Evolutionary conservation across 2,329 filamentous ascomycete genomes (phyloP), one percentile per base, ranked within the genome.

Genomic region (Trichophyton simii): DNA sequence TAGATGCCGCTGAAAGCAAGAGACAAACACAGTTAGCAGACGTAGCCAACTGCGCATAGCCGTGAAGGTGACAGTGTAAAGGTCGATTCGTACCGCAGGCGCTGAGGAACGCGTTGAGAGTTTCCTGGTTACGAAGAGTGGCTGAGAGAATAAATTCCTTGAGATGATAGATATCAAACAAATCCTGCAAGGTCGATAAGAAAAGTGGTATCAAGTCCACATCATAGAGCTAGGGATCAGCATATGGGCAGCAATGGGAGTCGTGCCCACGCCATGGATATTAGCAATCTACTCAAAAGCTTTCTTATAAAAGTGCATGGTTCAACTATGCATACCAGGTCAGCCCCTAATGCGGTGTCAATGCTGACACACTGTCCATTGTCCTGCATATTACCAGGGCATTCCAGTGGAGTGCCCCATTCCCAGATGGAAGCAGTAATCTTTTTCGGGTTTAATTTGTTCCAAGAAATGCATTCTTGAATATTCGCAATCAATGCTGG

Each of bases 51-150:
- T 31, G 31, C 20, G 50, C 60, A 48, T 60, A 22, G 25, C 57
- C 36, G 38, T 28, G 8, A 34, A 55, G 41, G 38, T n/a, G 36
- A 34, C 22, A 18, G 11, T 44, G n/a, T 59, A 25, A 52, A 18
- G 28, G 60, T 52, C 13, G 55, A 46, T 42, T 69, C 83, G 69
- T 73, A 86, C 84, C 72, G 71, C 83, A 86, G 61, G 79, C 79
- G 61, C 78, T 72, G 65, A 79, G 69, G 67, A 87, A 86, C 28
- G 77, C 73, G 66, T 80, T 76, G 70, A 86, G 85, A 0, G 84
- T 87, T 59, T 83, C 74, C 61, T 79, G 75, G 63, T 86, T 87
- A 61, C 85, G 80, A 60, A 87, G 77, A 0, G 83, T 83, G 13
- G 82, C 80, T 2, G 83, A 79, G 64, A 87, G 81, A 61, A 87